Base-by-base conservation (phyloP, 1,284 basidiomycete genomes). In the Sporisorium scitamineum region DNA sequence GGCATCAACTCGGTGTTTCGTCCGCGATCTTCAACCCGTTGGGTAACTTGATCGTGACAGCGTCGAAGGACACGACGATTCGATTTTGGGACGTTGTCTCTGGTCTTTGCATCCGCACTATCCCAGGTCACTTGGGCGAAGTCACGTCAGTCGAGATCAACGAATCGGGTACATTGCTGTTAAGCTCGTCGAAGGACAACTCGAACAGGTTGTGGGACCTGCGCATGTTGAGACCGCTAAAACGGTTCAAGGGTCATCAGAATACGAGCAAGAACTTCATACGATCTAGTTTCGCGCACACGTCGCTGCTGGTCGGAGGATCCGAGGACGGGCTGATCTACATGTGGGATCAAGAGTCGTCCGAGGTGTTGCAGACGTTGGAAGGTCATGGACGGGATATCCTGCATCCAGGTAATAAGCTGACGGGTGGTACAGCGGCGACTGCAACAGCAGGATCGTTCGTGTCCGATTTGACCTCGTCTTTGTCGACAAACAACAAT, bases 241-340 rank as follows among this genome's bases (percentile, higher is more conserved):
- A 86, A 56, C 78, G 87, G 3, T 88, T 88, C 79, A 88, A 86
- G 27, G 87, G 87, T 0, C 87, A 88, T 64, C 87, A 87, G 71
- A 88, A 88, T 70, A 88, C 88, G 11, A 86, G 86, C 24, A 87
- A 88, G 70, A 88, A 88, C 81, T 86, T 88, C 42, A 86, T 88
- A 51, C 83, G 87, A 8, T 84, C 84, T 29, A 76, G 81, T 18
- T 88, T 88, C 67, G 86, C 86, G 0, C 82, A 85, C 41, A 82
- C 86, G 14, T 84, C 83, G 13, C 79, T 88, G 53, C 77, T 88
- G 31, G 82, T 87, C 3, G 84, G 85, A 29, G 88, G 88, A 0
- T 86, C 86, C 2, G 88, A 88, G 63, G 87, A 85, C 54, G 84
- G 84, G 3, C 45, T 78, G 37, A 76, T 86, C 56, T 85, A 85